Conservation (phyloP, 192 early-diverging fungal genomes). For the Rhizophagus sp. region DNA sequence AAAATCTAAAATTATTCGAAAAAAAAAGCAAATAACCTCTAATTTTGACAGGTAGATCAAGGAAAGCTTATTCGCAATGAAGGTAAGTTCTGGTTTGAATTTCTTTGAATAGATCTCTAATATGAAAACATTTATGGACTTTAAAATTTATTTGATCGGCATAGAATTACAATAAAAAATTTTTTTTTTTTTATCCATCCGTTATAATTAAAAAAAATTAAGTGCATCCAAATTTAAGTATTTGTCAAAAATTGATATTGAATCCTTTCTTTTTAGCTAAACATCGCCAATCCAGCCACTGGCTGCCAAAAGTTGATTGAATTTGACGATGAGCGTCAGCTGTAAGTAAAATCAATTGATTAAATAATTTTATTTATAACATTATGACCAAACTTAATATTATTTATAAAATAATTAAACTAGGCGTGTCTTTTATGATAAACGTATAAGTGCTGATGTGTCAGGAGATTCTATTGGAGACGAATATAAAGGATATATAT, state of each 20-base stretch:
- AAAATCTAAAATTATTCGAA: not conserved
- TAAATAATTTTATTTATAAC: not conserved
- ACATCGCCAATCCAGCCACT: slow-evolving; percentile 98
- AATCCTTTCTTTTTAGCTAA: slow-evolving; percentile 37
- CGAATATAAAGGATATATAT: slow-evolving; percentile 99
- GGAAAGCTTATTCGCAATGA: not conserved
- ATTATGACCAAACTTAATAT: not conserved
- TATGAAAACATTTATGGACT: not conserved
- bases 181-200: not conserved
- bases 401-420: slow-evolving; percentile 37
- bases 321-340: slow-evolving; percentile 94
- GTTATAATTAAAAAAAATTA: not conserved
- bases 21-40: not conserved
- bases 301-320: slow-evolving; percentile 98
- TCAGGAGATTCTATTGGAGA: slow-evolving; percentile 94
- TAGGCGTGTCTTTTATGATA: slow-evolving; percentile 97
- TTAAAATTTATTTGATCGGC: not conserved
- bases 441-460: slow-evolving; percentile 96
- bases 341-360: slow-evolving; percentile 49
- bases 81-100: not conserved
- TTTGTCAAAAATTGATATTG: not conserved
- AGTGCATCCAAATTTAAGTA: not conserved
- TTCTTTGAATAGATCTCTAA: not conserved
- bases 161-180: not conserved
- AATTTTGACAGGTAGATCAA: not conserved